Conservation (phyloP, 1,284 basidiomycete species). For the Volvariella volvacea region DNA sequence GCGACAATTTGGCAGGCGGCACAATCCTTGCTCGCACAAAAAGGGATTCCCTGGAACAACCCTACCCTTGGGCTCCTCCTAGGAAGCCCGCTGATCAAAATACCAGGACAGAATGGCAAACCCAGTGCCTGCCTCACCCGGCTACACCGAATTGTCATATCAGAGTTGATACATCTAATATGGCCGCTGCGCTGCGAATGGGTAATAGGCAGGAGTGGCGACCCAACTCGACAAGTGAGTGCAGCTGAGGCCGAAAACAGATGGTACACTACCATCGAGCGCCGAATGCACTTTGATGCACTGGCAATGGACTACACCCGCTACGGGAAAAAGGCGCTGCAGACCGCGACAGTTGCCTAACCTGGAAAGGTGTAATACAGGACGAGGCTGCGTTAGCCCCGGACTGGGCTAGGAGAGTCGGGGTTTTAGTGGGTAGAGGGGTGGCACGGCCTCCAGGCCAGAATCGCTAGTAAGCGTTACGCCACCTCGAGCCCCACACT, state of each 20-base stretch:
- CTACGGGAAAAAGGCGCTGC: constrained; percentile 4
- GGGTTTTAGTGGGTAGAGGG: constrained; percentile 11
- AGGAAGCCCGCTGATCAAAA: background rate
- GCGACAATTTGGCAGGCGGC: constrained; percentile 18
- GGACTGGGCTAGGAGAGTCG: constrained; percentile 1
- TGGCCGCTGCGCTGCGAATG: constrained; percentile 22
- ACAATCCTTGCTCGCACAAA: constrained; percentile 6
- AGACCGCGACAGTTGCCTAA: background rate
- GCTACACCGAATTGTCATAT: constrained; percentile 20
- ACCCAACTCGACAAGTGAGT: background rate
- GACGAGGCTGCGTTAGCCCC: background rate
- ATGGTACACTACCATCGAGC: constrained; percentile 9
- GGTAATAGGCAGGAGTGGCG: constrained; percentile 13
- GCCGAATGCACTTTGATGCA: constrained; percentile 8
- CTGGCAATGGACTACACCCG: constrained; percentile 4
- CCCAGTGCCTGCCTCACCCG: constrained; percentile 5
- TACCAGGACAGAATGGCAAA: too few species aligned
- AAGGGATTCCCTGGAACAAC: constrained; percentile 4
- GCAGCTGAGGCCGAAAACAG: constrained; percentile 5
- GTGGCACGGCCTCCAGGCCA: background rate
- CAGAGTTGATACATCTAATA: constrained; percentile 22
- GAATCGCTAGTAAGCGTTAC: background rate
- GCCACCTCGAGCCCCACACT: constrained; percentile 7
- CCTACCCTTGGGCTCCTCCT: constrained; percentile 11
- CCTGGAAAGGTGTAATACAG: constrained; percentile 1